These are phyloP conservation scores for Zea mays DNA, from an alignment of 176 grass and related monocot species.

Conservation along the genomic window Zm-B73-REFERENCE-NAM-5.0 NC_050097.1:197757501-197758000, in stretches of 20 bases:
- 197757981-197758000: slow-evolving; percentile 9
- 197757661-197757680: background rate
- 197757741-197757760: background rate
- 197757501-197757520: too few relatives aligned
- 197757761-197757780: background rate
- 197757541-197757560: too few relatives aligned
- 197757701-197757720: slow-evolving; percentile 2
- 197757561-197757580: too few relatives aligned
- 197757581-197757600: too few relatives aligned
- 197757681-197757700: background rate
- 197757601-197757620: too few relatives aligned
- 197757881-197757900: background rate
- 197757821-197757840: background rate
- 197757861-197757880: background rate
- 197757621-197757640: too few relatives aligned
- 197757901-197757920: background rate
- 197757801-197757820: background rate
- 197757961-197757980: background rate
- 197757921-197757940: background rate
- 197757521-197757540: too few relatives aligned
- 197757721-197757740: background rate
- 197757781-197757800: background rate
- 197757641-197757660: too few relatives aligned
- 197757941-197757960: background rate
- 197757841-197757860: background rate